Conservation (phyloP, 495 filamentous ascomycete genomes). For the Amniculicola lignicola region DNA sequence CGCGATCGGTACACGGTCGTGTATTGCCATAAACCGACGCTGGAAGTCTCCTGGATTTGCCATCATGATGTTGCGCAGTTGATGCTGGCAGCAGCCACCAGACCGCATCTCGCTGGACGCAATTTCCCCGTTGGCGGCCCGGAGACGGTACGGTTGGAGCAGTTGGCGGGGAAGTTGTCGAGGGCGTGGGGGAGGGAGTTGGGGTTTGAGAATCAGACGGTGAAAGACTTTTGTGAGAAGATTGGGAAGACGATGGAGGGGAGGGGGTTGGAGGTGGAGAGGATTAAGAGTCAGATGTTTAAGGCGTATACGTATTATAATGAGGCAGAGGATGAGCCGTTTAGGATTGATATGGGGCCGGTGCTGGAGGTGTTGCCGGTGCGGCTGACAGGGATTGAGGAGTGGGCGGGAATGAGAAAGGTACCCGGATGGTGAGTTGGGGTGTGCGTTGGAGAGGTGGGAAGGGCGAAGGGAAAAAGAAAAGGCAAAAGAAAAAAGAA, state of each 20-base stretch:
- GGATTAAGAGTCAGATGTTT: conserved; percentile 27
- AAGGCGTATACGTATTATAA: conserved; percentile 33
- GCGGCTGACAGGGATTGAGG: conserved; percentile 18
- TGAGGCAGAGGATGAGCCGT: conserved; percentile 23
- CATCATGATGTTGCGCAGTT: conserved; percentile 29
- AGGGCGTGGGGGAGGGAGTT: conserved; percentile 17
- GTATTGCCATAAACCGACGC: conserved; percentile 26
- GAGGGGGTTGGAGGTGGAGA: conserved; percentile 18
- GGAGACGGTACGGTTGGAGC: conserved; percentile 8
- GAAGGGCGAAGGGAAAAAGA: too few species aligned
- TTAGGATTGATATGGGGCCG: conserved; percentile 21
- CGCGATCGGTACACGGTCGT: conserved; percentile 21
- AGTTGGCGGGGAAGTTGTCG: conserved; percentile 17
- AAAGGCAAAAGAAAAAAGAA: too few species aligned
- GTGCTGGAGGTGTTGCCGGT: conserved; percentile 19
- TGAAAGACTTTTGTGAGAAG: conserved; percentile 30
- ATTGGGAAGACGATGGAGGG: conserved; percentile 28
- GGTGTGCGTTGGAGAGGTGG: too few species aligned
- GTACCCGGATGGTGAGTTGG: conserved; percentile 13
- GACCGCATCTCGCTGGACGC: conserved; percentile 20
- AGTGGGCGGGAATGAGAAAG: conserved; percentile 18
- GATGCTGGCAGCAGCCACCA: conserved; percentile 9
- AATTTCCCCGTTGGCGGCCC: conserved; percentile 21
- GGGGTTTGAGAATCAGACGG: conserved; percentile 27
- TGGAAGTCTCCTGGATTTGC: conserved; percentile 25